Percentiles rank a stretch among this genome's conserved stretches.
phyloP scores from a whole-genome alignment of 129 eudicot species.

The Cynara cardunculus region DNA sequence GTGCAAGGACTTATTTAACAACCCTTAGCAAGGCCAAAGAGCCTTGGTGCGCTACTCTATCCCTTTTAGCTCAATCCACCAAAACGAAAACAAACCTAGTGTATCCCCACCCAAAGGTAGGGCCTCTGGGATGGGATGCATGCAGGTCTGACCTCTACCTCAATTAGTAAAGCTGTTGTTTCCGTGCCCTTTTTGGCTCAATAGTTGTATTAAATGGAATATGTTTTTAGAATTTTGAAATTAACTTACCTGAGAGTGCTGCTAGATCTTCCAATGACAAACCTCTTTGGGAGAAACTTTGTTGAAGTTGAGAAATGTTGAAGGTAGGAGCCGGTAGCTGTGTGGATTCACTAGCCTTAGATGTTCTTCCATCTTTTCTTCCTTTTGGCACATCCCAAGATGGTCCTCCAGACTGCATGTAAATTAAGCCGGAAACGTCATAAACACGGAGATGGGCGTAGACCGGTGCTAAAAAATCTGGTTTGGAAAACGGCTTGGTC shows the following conservation, averaged over 20 bases:
- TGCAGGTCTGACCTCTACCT: too few relatives aligned
- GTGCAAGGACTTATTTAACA: too few relatives aligned
- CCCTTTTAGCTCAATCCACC: too few relatives aligned
- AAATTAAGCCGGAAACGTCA: background rate
- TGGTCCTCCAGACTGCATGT: constrained; percentile 71
- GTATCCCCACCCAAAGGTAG: too few relatives aligned
- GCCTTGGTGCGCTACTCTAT: too few relatives aligned
- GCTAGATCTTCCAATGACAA: constrained; percentile 63
- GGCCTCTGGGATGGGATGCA: too few relatives aligned
- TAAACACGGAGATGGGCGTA: too few relatives aligned
- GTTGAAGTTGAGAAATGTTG: constrained; percentile 66
- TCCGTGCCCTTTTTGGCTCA: background rate
- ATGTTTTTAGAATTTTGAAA: background rate
- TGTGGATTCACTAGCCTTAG: constrained; percentile 66
- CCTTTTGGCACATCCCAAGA: constrained; percentile 84
- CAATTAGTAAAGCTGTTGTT: too few relatives aligned
- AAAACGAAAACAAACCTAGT: too few relatives aligned
- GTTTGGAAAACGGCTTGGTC: too few relatives aligned
- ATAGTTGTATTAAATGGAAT: background rate
- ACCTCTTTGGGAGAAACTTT: constrained; percentile 74
- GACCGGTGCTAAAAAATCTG: too few relatives aligned
- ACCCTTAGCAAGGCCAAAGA: too few relatives aligned
- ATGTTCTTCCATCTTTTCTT: constrained; percentile 81
- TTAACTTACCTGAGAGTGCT: constrained; percentile 63
- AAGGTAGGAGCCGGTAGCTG: constrained; percentile 69